Evolutionary conservation across 2,329 filamentous ascomycete species (phyloP).

Genomic region (Pseudocercospora crystallina): DNA sequence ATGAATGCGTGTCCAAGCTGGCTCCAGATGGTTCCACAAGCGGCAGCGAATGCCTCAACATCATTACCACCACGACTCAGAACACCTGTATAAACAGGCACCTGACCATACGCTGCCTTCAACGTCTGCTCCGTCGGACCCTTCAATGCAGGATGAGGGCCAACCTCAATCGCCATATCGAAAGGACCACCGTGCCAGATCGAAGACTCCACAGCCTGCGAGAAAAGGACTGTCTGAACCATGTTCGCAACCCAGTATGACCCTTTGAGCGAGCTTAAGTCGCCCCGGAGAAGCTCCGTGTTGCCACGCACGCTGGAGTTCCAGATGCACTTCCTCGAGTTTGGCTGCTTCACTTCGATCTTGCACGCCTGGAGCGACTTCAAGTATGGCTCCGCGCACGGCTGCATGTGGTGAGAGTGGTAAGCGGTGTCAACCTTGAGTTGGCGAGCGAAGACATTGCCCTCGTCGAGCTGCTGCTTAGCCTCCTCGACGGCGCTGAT

Average conservation of each 20-base stretch:
- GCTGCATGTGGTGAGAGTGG: conserved; percentile 42
- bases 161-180: conserved; percentile 45
- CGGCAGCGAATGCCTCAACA: conserved; percentile 18
- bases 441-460: conserved; percentile 39
- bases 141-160: conserved; percentile 48
- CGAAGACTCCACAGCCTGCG: conserved; percentile 38
- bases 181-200: conserved; percentile 14
- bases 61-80: conserved; percentile 26
- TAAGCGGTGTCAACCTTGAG: conserved; percentile 48
- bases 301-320: conserved; percentile 24
- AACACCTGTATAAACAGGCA: conserved; percentile 11
- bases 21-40: conserved; percentile 1
- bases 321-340: conserved; percentile 5
- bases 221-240: conserved; percentile 46
- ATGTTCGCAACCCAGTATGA: conserved; percentile 52
- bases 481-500: conserved; percentile 36
- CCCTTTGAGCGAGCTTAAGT: neutral
- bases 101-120: conserved; percentile 1
- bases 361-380: conserved; percentile 4
- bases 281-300: neutral
- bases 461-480: conserved; percentile 32
- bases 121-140: conserved; percentile 36
- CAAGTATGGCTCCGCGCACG: conserved; percentile 3
- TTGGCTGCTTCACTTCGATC: conserved; percentile 1
- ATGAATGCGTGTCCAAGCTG: neutral